Evolutionary conservation across 257 asterid species (phyloP).

Genomic region (Thymus quinquecostatus): DNA sequence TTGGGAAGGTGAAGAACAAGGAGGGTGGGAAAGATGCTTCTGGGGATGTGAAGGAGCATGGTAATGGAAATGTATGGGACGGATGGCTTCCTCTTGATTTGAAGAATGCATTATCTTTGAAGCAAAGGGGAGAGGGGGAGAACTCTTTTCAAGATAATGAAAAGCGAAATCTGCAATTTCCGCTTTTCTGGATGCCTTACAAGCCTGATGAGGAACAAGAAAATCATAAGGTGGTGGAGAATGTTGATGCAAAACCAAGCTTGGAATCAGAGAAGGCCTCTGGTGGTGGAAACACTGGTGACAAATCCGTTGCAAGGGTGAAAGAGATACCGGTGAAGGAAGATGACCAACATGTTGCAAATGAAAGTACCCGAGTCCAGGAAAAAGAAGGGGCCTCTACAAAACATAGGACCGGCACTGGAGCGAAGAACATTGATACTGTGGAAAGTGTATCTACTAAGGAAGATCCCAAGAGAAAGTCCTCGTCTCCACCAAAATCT

Average conservation of each 20-base stretch:
- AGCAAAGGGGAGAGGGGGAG: constrained; percentile 32
- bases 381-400: constrained; percentile 30
- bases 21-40: constrained; percentile 25
- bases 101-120: constrained; percentile 31
- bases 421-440: constrained; percentile 31
- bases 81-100: constrained; percentile 48
- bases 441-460: constrained; percentile 29
- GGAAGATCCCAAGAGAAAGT: constrained; percentile 33
- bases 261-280: constrained; percentile 22
- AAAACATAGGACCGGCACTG: constrained; percentile 6
- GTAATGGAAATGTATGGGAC: constrained; percentile 25
- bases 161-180: constrained; percentile 46
- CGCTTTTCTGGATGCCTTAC: constrained; percentile 64
- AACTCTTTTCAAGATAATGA: constrained; percentile 29
- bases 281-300: constrained; percentile 11
- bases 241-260: constrained; percentile 14
- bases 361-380: background rate
- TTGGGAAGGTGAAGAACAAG: constrained; percentile 6
- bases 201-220: constrained; percentile 37
- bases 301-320: constrained; percentile 20
- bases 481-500: constrained; percentile 50
- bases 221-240: constrained; percentile 15
- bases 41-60: constrained; percentile 30
- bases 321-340: constrained; percentile 58
- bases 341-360: constrained; percentile 32